Base-by-base conservation (phyloP, 768 basidiomycete species). In the Hysterangium stoloniferum region DNA sequence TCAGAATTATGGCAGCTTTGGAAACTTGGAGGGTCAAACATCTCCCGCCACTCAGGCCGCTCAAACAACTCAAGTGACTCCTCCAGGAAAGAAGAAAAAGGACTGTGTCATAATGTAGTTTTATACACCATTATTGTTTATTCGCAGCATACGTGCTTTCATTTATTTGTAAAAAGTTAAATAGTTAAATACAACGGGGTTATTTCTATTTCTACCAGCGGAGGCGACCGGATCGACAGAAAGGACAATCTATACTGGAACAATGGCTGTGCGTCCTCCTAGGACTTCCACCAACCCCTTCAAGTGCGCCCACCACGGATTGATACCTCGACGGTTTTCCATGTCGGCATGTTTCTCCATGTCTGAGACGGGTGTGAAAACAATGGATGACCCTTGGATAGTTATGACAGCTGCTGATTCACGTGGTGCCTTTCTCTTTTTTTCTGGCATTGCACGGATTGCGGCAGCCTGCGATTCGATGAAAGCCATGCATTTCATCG, bases 401-500 rank as follows among this genome's bases (percentile, higher is more conserved):
- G 87, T 94, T 59, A 99, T 96, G 49, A 93, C 83, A 8, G 90
- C 87, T 1, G 90, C 93, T 12, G 79, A 77, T 56, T 87, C 84
- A 0, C 67, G 71, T 1, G 70, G 62, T 7, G 83, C 84, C 28
- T 74, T 71, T 56, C 79, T 74, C 37, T 69, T 59, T 57, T 80
- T 80, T 2, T 67, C 66, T 0, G 74, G 71, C 54, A 83, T 76
- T 33, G 66, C 64, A 34, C 65, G 59, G n/a, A 89, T 64, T 25
- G 64, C 60, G 20, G 71, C 70, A 62, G 89, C 86, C 56, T 95
- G 82, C 45, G 77, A 63, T 68, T 98, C 96, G 53, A 98, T 75
- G 78, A 96, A 98, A 29, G 81, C 71, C 89, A 99, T 93, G 70
- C 90, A 95, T 58, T 89, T 84, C 55, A 95, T 72, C 6, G 95